These are phyloP conservation scores for Mycocentrospora acerina DNA, from an alignment of 2,329 filamentous ascomycete genomes.

Conservation along the genomic window DNA sequence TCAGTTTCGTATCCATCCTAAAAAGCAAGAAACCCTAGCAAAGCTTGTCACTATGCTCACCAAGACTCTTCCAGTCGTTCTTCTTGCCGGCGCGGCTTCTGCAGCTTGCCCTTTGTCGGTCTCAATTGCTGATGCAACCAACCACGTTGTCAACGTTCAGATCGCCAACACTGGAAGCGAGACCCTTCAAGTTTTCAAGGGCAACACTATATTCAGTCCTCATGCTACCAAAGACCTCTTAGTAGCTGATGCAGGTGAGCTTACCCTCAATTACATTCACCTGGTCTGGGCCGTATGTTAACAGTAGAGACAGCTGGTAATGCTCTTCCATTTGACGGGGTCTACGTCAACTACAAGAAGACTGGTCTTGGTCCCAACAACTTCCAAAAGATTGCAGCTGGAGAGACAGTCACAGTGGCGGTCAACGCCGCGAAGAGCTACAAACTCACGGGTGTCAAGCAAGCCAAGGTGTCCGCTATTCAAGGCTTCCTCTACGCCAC, in stretches of 20 bases:
- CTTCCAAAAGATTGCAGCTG: conserved; percentile 14
- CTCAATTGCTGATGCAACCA: conserved; percentile 4
- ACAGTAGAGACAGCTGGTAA: conserved; percentile 7
- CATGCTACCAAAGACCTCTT: conserved; percentile 16
- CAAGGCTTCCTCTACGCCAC: conserved; percentile 13
- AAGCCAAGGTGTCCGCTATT: conserved; percentile 12
- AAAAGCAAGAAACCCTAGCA: neutral
- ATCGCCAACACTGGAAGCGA: conserved; percentile 13
- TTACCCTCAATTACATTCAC: neutral
- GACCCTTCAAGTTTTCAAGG: conserved; percentile 12
- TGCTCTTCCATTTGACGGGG: conserved; percentile 12
- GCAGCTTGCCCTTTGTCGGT: conserved; percentile 12
- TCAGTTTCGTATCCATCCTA: neutral
- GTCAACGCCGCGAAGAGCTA: conserved; percentile 19
- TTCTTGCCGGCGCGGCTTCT: conserved; percentile 12
- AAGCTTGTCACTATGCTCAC: conserved; percentile 6
- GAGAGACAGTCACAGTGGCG: conserved; percentile 12
- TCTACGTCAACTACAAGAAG: conserved; percentile 16
- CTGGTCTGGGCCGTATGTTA: neutral
- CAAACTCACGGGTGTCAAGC: conserved; percentile 11
- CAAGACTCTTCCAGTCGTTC: conserved; percentile 7
- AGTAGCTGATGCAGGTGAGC: conserved; percentile 11
- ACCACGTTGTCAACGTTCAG: conserved; percentile 9
- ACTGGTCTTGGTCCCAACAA: conserved; percentile 6
- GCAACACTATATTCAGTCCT: conserved; percentile 15